Evolutionary conservation across 805 yeast species (phyloP), one percentile per base, ranked within the genome.

Genomic region (Saitoella complicata): DNA sequence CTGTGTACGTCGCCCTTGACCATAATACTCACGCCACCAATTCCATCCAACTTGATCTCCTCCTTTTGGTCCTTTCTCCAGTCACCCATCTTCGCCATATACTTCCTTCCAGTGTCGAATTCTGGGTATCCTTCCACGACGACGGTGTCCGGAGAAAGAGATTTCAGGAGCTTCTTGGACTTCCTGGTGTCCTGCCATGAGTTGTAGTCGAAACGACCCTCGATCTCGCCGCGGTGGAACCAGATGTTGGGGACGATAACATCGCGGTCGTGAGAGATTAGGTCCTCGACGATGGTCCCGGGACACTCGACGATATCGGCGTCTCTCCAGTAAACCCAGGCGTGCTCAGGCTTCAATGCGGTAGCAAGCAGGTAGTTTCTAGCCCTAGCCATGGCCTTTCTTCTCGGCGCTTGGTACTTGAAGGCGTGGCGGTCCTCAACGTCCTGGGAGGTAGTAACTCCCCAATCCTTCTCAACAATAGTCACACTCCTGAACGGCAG

Each of bases 91-190:
- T 87, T 87, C 1, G 95, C 96, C 52, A 87, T 68, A 62, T 87
- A 96, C 1, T 95, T 91, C 64, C 97, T 72, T 95, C 96, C 87
- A 1, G 97, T 87, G 40, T 93, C 94, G 61, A 84, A 87, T 64
- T 87, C 97, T 30, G 84, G 93, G 29, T 94, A 94, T n/a, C 97
- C 97, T 65, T 88, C 98, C 8, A 88, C 98, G 48, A 88, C 86
- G 46, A 88, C 94, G 1, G 94, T 94, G 63, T 88, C 95, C 61
- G 88, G 96, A 57, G 79, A 88, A 45, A 88, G 67, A 31, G 69
- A 62, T 39, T 58, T 57, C n/a, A 71, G 70, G 21, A 66, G 57
- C 40, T 61, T 61, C 5, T 66, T 50, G 1, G 85, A 95, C 6
- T 80, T 76, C 9, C 76, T 79, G 2, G 86, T 75, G 64, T 91